Evolutionary conservation across 164 flowering plant genomes (phyloP).

Genomic region (Protea cynaroides): DNA sequence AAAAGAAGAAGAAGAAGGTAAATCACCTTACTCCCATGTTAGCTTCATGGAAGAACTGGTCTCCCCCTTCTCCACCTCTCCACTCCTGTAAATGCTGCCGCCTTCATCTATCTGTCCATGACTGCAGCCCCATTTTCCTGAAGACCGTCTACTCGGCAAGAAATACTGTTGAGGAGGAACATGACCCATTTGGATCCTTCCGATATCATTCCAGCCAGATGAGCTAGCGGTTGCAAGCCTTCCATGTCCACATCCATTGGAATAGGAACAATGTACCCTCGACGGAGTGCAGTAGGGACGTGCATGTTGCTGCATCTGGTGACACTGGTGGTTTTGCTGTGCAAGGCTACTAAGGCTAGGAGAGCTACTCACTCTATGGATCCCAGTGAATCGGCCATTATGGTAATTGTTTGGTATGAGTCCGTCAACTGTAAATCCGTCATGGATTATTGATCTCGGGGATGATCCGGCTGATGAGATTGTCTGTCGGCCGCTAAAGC

Average conservation of each 20-base stretch:
- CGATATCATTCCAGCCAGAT: constrained; percentile 4
- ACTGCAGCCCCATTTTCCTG: not conserved
- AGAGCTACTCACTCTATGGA: constrained; percentile 62
- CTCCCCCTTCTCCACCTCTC: constrained; percentile 1
- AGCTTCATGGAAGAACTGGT: not conserved
- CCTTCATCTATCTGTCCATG: not conserved
- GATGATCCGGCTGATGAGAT: constrained; percentile 49
- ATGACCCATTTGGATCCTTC: constrained; percentile 2
- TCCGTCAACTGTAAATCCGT: constrained; percentile 16
- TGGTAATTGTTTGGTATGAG: constrained; percentile 19
- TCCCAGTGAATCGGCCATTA: too few relatives aligned
- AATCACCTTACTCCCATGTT: constrained; percentile 1
- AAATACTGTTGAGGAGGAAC: not conserved
- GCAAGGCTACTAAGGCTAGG: constrained; percentile 37
- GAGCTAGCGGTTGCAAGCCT: not conserved
- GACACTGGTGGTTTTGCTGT: constrained; percentile 7
- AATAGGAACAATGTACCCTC: not conserved
- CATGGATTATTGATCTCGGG: constrained; percentile 45
- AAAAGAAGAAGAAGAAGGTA: not conserved
- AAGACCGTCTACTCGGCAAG: not conserved
- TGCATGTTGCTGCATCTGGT: not conserved
- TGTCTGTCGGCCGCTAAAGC: constrained; percentile 20
- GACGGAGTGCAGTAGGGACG: not conserved
- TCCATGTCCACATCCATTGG: not conserved
- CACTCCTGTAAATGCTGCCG: constrained; percentile 1